Evolutionary conservation across 257 asterid species (phyloP), one percentile per base, ranked within the genome.

Genomic region (Ajuga chamaepitys): DNA sequence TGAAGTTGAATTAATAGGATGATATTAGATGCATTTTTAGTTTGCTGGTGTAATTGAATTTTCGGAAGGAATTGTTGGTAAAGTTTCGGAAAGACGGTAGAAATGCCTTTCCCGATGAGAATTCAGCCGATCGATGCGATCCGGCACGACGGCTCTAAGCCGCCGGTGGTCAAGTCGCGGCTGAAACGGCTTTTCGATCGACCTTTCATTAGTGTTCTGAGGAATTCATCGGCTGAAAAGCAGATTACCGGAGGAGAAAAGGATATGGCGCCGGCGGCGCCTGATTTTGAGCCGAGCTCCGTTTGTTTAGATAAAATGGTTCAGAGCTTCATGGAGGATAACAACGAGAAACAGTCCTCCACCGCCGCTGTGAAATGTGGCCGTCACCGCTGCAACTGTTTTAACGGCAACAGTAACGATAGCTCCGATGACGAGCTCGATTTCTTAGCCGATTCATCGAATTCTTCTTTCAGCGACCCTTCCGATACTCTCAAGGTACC

Each of bases 171-270:
- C 69, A 88, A 86, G 70, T 91, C 96, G n/a, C 75, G 98, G 70
- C 77, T 91, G 68, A 91, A 83, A 75, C 84, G 95, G 54, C 89
- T 91, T 16, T 91, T 91, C 51, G 98, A 91, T 81, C 87, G 95
- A 5, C 98, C 95, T 38, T 85, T 88, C 72, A 84, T 78, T 70
- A 77, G 87, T 25, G 92, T 85, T 10, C 62, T 83, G 68, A 81
- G 80, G 67, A 80, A 66, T 70, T 86, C 97, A 4, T 75, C 78
- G 7, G 70, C 83, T 21, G 89, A 81, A n/a, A 86, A 81, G 66
- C 76, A 74, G 58, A 58, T 44, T 30, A 24, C 66, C 38, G 86
- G 73, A 67, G 95, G 82, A 7, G 85, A 80, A 17, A 81, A 71
- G 77, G 81, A 80, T 28, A 55, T 24, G 51, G 72, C 78, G 20